phyloP scores from a whole-genome alignment of 768 basidiomycete species.

The Sporobolomyces pararoseus region DNA sequence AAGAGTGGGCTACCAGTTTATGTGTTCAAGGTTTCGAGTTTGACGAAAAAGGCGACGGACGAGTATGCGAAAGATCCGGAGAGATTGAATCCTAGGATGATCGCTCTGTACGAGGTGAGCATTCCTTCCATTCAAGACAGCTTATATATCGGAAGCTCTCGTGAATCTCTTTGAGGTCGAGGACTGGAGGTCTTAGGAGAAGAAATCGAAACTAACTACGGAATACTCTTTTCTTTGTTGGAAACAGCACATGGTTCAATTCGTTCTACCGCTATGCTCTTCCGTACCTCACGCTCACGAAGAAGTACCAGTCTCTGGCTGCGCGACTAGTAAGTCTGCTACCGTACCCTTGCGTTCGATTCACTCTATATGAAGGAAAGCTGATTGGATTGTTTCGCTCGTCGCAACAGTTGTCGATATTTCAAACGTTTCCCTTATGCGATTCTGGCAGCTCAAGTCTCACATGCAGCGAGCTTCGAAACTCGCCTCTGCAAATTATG shows the following conservation, averaged over 20 bases:
- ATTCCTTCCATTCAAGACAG: too few species aligned
- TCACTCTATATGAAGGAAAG: too few species aligned
- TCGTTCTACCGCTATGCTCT: slow-evolving; percentile 63
- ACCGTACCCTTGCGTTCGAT: background rate
- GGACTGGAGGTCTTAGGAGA: too few species aligned
- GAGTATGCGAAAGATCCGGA: slow-evolving; percentile 60
- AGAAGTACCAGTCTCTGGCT: slow-evolving; percentile 33
- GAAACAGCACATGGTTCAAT: slow-evolving; percentile 63
- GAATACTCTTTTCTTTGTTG: too few species aligned
- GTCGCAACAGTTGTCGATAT: slow-evolving; percentile 64
- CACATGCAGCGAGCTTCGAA: slow-evolving; percentile 72
- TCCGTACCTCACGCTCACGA: slow-evolving; percentile 55
- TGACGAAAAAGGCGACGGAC: slow-evolving; percentile 56
- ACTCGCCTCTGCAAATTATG: slow-evolving; percentile 74
- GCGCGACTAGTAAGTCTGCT: slow-evolving; percentile 17
- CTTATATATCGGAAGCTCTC: too few species aligned
- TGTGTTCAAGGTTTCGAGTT: slow-evolving; percentile 68
- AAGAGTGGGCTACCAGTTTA: slow-evolving; percentile 71
- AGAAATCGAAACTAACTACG: too few species aligned
- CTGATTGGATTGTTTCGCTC: background rate
- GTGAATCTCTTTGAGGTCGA: too few species aligned
- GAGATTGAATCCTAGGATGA: slow-evolving; percentile 69
- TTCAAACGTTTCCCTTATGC: slow-evolving; percentile 58
- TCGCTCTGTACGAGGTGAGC: slow-evolving; percentile 47
- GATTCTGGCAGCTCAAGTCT: slow-evolving; percentile 57